phyloP scores from a whole-genome alignment of 805 yeast genomes.

The Barnettozyma sp. region DNA sequence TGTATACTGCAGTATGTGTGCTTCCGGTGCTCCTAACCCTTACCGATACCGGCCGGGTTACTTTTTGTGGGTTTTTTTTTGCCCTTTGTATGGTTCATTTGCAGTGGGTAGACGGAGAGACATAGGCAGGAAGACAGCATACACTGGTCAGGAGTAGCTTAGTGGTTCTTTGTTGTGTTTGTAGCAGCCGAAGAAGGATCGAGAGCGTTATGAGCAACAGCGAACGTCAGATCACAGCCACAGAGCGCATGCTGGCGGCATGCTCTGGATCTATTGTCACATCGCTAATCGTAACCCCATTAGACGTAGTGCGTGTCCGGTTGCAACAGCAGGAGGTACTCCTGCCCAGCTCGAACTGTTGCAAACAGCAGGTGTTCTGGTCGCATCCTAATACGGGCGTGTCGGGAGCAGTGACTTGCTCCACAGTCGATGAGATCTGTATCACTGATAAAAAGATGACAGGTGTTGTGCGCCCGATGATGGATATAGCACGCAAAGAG shows the following conservation, averaged over 20 bases:
- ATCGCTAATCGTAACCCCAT: slow-evolving; percentile 69
- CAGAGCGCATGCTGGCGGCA: slow-evolving; percentile 72
- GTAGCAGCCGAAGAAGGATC: not conserved
- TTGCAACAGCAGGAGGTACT: slow-evolving; percentile 71
- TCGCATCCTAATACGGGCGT: slow-evolving; percentile 4
- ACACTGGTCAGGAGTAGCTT: too few relatives aligned
- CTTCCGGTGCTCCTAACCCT: too few relatives aligned
- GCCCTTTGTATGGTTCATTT: too few relatives aligned
- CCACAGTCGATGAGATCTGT: slow-evolving; percentile 20
- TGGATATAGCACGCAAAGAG: slow-evolving; percentile 59
- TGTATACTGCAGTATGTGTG: too few relatives aligned
- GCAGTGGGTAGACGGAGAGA: too few relatives aligned
- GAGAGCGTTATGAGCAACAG: slow-evolving; percentile 6
- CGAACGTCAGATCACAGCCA: slow-evolving; percentile 34
- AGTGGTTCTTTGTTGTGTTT: too few relatives aligned
- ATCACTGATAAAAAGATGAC: slow-evolving; percentile 33
- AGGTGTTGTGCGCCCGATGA: slow-evolving; percentile 72
- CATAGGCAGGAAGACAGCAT: too few relatives aligned
- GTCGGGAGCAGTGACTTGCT: slow-evolving; percentile 28
- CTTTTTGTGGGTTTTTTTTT: too few relatives aligned
- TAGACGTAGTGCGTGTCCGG: slow-evolving; percentile 73
- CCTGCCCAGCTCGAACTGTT: slow-evolving; percentile 36
- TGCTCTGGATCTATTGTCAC: slow-evolving; percentile 70
- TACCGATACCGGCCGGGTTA: too few relatives aligned
- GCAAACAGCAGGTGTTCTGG: slow-evolving; percentile 32